Base-by-base conservation (phyloP, 2,329 filamentous ascomycete genomes). In the Thielaviopsis cerberus region DNA sequence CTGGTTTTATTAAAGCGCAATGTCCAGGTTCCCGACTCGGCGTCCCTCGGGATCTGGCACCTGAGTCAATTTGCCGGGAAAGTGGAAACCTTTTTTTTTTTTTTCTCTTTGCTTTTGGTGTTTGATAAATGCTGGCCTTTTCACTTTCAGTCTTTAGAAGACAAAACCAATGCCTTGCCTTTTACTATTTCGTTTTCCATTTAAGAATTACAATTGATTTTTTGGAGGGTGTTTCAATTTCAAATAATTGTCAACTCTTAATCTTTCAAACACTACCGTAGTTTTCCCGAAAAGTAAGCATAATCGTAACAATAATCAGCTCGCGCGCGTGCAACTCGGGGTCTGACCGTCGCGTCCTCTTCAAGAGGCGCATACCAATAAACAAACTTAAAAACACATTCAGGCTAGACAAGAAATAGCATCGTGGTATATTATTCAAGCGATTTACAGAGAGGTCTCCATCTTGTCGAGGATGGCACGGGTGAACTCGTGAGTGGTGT, bases 401-500 rank as follows among this genome's bases (percentile, higher is more conserved):
- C 26, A 25, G n/a, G 23, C 13, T 52, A 51, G 50, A 50, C 20
- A 24, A 57, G 27, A 53, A 52, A 52, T 48, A 37, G 20, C 20
- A 30, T 27, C 50, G 51, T 52, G 55, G 48, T 34, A 34, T 45
- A 55, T 50, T 41, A 26, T 55, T 48, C 20, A 52, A 25, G 30
- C 27, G 22, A 34, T 58, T 55, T 61, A 61, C 53, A 58, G 57
- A 52, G 56, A 58, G 25, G 56, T 26, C 78, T 97, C 91, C 89
- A 98, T 94, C 80, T 92, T 88, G 76, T 90, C 82, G 69, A 98
- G 79, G 69, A 98, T 86, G 66, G 92, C 90, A 67, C 85, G 80
- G 67, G 92, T 97, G 77, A 97, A 98, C 72, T 97, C 83, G 74
- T 96, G 83, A 63, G 91, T 98, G 66, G 86, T 88, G 68, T 82